phyloP scores from a whole-genome alignment of 192 early-diverging fungal species.

The Linnemannia hyalina region DNA sequence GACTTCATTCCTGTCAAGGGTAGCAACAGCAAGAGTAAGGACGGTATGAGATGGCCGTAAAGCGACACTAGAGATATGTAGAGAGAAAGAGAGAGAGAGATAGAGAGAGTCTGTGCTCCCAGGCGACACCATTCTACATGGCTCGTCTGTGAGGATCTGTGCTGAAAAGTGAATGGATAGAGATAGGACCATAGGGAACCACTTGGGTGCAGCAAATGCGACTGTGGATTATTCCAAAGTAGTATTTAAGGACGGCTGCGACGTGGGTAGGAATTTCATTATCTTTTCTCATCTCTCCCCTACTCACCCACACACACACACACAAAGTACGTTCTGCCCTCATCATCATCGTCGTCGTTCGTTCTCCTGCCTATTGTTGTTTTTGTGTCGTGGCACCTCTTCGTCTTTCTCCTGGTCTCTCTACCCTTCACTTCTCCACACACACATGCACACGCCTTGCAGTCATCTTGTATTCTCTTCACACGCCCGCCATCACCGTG shows the following conservation, averaged over 20 bases:
- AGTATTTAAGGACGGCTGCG: not conserved
- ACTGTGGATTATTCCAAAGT: not conserved
- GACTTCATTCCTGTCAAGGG: too few species aligned
- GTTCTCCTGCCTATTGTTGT: not conserved
- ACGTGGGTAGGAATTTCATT: not conserved
- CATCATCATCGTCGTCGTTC: conserved; percentile 19
- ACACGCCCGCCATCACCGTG: not conserved
- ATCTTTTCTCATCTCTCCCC: conserved; percentile 1
- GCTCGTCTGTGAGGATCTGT: not conserved
- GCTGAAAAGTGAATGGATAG: not conserved
- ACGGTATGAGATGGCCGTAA: too few species aligned
- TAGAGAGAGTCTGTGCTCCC: not conserved
- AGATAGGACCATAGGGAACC: not conserved
- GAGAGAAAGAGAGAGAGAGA: not conserved
- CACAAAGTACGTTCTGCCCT: conserved; percentile 9
- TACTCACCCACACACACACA: not conserved
- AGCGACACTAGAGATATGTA: not conserved
- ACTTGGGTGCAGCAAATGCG: not conserved
- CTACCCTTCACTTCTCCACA: not conserved
- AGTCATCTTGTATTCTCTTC: too few species aligned
- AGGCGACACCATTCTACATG: not conserved
- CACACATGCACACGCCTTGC: too few species aligned
- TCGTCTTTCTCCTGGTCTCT: not conserved
- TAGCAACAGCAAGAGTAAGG: too few species aligned
- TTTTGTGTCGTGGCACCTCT: not conserved